phyloP scores from a whole-genome alignment of 371 early-diverging fungal species.

The Rhizopus sp. region DNA sequence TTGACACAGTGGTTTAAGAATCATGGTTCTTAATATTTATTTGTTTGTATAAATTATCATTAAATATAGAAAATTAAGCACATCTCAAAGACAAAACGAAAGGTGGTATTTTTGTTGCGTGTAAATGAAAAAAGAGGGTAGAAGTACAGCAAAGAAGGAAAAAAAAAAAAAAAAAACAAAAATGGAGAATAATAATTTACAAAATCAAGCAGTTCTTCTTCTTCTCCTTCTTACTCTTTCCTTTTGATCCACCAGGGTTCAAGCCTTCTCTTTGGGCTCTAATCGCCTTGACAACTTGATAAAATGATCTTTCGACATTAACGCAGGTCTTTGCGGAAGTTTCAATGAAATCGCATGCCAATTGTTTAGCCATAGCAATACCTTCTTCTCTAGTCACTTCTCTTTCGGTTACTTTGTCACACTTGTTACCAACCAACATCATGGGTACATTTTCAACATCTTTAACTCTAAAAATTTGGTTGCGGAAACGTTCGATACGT shows the following conservation, averaged over 20 bases:
- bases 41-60: background rate
- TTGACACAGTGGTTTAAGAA: slow-evolving; percentile 69
- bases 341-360: slow-evolving; percentile 77
- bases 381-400: slow-evolving; percentile 80
- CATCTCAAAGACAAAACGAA: too few relatives aligned
- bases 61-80: too few relatives aligned
- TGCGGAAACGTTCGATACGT: slow-evolving; percentile 74
- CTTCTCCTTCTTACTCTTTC: slow-evolving; percentile 39
- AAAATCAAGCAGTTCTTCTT: slow-evolving; percentile 40
- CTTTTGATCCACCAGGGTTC: slow-evolving; percentile 25
- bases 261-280: slow-evolving; percentile 49
- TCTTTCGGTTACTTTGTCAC: slow-evolving; percentile 76
- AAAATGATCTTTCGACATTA: slow-evolving; percentile 76
- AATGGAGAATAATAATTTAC: too few relatives aligned
- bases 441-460: slow-evolving; percentile 80
- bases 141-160: too few relatives aligned
- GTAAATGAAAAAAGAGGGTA: background rate
- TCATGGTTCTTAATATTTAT: slow-evolving; percentile 41
- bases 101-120: background rate
- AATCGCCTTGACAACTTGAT: slow-evolving; percentile 60
- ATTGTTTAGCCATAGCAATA: slow-evolving; percentile 64
- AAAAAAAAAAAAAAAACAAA: too few relatives aligned
- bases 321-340: slow-evolving; percentile 82
- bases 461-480: slow-evolving; percentile 83
- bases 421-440: slow-evolving; percentile 92